Evolutionary conservation across 176 grass and related monocot species (phyloP).

Genomic region (Areca catechu): DNA sequence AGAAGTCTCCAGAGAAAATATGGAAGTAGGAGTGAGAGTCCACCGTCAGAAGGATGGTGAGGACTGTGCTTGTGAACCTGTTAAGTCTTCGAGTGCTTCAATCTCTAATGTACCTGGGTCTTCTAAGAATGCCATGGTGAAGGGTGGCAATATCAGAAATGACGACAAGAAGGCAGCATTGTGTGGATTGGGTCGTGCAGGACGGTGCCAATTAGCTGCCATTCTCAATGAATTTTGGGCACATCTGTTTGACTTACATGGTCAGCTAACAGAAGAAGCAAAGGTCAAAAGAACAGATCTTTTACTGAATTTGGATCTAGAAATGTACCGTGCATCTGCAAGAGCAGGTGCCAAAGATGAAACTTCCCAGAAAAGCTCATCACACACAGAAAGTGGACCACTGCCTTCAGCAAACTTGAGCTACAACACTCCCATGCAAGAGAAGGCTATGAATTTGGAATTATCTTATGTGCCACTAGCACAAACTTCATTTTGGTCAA

Average conservation of each 20-base stretch:
- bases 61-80: constrained; percentile 26
- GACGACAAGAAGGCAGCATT: constrained; percentile 52
- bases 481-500: constrained; percentile 53
- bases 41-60: constrained; percentile 26
- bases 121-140: constrained; percentile 39
- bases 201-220: constrained; percentile 61
- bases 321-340: constrained; percentile 47
- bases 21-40: constrained; percentile 41
- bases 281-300: constrained; percentile 50
- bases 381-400: constrained; percentile 30
- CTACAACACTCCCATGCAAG: constrained; percentile 27
- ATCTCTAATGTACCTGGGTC: constrained; percentile 44
- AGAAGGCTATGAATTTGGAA: constrained; percentile 38
- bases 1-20: constrained; percentile 28
- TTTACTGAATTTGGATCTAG: constrained; percentile 61
- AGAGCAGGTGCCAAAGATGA: constrained; percentile 20
- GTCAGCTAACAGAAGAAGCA: constrained; percentile 65
- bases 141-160: constrained; percentile 36
- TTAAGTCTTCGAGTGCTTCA: constrained; percentile 25
- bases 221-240: constrained; percentile 95
- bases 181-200: constrained; percentile 86
- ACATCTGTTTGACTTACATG: constrained; percentile 92
- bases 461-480: constrained; percentile 57
- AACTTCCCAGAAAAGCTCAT: constrained; percentile 36
- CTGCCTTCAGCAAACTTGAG: constrained; percentile 29